These are phyloP conservation scores for Coleophoma crateriformis DNA, from an alignment of 2,329 filamentous ascomycete genomes.

Conservation along the genomic window DNA sequence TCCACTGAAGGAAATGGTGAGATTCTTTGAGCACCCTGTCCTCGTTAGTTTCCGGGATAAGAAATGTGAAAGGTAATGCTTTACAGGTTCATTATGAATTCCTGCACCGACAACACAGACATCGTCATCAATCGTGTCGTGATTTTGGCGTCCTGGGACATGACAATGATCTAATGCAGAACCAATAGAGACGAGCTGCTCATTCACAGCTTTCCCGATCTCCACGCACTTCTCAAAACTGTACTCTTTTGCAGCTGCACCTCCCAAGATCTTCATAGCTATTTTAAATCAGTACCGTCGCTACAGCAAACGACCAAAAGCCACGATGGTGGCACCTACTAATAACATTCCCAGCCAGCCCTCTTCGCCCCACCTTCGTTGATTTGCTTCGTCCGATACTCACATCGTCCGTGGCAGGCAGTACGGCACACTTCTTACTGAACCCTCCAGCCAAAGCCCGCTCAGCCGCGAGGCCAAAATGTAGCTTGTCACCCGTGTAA, in stretches of 20 bases:
- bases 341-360: constrained; percentile 56
- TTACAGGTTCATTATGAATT: constrained; percentile 59
- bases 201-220: constrained; percentile 21
- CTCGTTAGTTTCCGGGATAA: neutral
- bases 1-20: constrained; percentile 45
- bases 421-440: constrained; percentile 36
- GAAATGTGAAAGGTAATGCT: constrained; percentile 6
- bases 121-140: constrained; percentile 38
- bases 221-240: constrained; percentile 17
- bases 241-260: constrained; percentile 15
- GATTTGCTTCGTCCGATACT: constrained; percentile 52
- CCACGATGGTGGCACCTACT: constrained; percentile 17
- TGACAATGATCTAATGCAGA: constrained; percentile 46
- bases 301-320: neutral
- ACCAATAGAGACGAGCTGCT: constrained; percentile 39
- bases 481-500: constrained; percentile 38
- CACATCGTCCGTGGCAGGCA: constrained; percentile 61
- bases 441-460: constrained; percentile 38
- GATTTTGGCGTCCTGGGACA: constrained; percentile 43
- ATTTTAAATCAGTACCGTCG: constrained; percentile 3
- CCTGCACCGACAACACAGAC: constrained; percentile 62
- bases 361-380: constrained; percentile 51
- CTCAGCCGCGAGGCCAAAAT: constrained; percentile 36
- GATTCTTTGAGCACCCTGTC: constrained; percentile 30
- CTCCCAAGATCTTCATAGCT: constrained; percentile 32